Evolutionary conservation across 2,329 filamentous ascomycete genomes (phyloP).

Genomic region (Pyrenophora teres): DNA sequence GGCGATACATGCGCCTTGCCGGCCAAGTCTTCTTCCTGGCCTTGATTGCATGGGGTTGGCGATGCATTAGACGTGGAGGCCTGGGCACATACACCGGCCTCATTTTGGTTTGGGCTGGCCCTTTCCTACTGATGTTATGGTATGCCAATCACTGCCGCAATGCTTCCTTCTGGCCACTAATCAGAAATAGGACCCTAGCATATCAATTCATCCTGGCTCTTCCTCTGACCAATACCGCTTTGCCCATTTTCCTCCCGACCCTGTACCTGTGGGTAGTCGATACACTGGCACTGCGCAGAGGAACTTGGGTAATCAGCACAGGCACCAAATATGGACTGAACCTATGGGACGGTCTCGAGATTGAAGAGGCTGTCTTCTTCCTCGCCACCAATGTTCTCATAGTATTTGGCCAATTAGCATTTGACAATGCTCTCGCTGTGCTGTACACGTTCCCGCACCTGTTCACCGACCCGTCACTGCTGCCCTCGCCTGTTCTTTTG

Average conservation of each 20-base stretch:
- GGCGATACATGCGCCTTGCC: constrained; percentile 44
- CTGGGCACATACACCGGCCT: constrained; percentile 69
- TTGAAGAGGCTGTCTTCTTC: constrained; percentile 78
- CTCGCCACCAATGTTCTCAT: constrained; percentile 71
- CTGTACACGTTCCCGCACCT: constrained; percentile 65
- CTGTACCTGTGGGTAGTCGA: constrained; percentile 75
- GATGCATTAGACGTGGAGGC: constrained; percentile 53
- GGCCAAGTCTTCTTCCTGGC: constrained; percentile 59
- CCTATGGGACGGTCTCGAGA: constrained; percentile 68
- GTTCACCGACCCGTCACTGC: constrained; percentile 57
- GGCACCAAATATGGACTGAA: constrained; percentile 69
- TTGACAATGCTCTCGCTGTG: constrained; percentile 71
- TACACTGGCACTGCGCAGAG: constrained; percentile 67
- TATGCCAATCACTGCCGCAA: constrained; percentile 24
- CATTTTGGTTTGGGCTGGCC: constrained; percentile 70
- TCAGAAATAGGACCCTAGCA: constrained; percentile 57
- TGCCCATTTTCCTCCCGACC: constrained; percentile 67
- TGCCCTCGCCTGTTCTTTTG: constrained; percentile 57
- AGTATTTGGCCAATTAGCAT: constrained; percentile 69
- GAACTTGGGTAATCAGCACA: constrained; percentile 72
- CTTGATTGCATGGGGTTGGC: constrained; percentile 53
- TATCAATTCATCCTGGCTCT: constrained; percentile 67
- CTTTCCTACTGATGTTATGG: constrained; percentile 69
- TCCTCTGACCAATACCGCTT: constrained; percentile 61
- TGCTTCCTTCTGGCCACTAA: background rate